Evolutionary conservation across 129 eudicot species (phyloP).

Genomic region (Flaveria robusta): DNA sequence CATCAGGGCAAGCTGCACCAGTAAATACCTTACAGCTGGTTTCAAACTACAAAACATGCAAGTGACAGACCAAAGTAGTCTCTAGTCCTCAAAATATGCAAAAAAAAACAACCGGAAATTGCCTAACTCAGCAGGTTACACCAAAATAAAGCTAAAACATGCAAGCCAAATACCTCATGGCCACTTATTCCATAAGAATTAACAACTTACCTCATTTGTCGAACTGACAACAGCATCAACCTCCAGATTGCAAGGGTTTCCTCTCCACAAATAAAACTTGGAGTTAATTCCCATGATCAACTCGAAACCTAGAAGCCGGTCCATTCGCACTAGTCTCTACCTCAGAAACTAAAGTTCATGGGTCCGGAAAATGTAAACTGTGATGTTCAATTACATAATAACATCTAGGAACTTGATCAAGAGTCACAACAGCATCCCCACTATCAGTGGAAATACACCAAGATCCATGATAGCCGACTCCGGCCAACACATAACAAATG

Average conservation of each 20-base stretch:
- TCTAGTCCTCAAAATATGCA: too few relatives aligned
- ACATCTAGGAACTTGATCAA: slow-evolving; percentile 83
- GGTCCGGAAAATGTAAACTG: slow-evolving; percentile 60
- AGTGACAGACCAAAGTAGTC: too few relatives aligned
- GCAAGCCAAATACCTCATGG: too few relatives aligned
- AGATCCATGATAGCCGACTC: slow-evolving; percentile 39
- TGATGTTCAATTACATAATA: slow-evolving; percentile 67
- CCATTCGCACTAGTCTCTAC: slow-evolving; percentile 56
- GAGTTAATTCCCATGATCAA: slow-evolving; percentile 80
- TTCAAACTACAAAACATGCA: too few relatives aligned
- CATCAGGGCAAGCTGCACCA: too few relatives aligned
- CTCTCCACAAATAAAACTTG: slow-evolving; percentile 93
- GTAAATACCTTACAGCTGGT: too few relatives aligned
- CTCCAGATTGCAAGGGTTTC: slow-evolving; percentile 96
- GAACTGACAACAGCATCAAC: slow-evolving; percentile 98
- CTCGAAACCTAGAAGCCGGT: slow-evolving; percentile 75
- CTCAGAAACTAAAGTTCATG: slow-evolving; percentile 58
- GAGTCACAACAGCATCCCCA: slow-evolving; percentile 72
- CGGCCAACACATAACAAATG: neutral
- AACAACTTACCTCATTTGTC: slow-evolving; percentile 76
- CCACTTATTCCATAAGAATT: neutral
- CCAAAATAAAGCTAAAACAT: too few relatives aligned
- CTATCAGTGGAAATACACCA: slow-evolving; percentile 70
- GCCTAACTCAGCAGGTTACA: too few relatives aligned
- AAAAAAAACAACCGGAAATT: too few relatives aligned